These are phyloP conservation scores for Podospora bellae-mahoneyi DNA, from an alignment of 495 filamentous ascomycete species.

Conservation along the genomic window DNA sequence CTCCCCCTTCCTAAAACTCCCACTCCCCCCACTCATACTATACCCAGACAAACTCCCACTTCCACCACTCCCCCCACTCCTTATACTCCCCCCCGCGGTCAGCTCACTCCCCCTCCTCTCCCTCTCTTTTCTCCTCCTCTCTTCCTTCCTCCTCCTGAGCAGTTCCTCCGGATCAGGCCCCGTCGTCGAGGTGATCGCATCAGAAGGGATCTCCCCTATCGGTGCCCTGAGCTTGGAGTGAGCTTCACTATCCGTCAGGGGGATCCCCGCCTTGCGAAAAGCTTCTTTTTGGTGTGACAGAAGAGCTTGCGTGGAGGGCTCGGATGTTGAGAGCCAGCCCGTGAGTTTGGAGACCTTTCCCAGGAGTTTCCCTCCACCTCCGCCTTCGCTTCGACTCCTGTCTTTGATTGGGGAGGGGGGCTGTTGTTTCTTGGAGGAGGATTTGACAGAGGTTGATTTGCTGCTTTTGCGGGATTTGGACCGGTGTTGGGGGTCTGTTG, in stretches of 20 bases:
- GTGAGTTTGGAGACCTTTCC: conserved; percentile 35
- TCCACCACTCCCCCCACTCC: neutral
- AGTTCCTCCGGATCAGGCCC: conserved; percentile 37
- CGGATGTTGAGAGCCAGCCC: conserved; percentile 39
- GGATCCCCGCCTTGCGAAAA: conserved; percentile 35
- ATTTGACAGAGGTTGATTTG: neutral
- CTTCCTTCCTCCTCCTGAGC: conserved; percentile 23
- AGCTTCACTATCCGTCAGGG: conserved; percentile 28
- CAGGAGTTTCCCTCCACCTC: conserved; percentile 3
- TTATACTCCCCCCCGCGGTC: neutral
- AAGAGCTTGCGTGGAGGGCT: conserved; percentile 41
- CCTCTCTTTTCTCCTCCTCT: conserved; percentile 19
- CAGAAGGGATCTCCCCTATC: conserved; percentile 34
- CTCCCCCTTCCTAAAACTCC: neutral
- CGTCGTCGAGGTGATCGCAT: conserved; percentile 34
- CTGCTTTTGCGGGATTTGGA: neutral
- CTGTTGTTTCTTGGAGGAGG: conserved; percentile 3
- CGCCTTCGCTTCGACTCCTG: neutral
- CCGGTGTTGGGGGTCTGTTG: neutral
- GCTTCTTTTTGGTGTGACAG: conserved; percentile 39
- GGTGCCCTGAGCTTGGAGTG: conserved; percentile 37
- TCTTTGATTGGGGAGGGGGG: neutral
- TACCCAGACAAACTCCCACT: neutral
- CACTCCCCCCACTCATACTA: conserved; percentile 6
- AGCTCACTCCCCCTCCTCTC: neutral